phyloP scores from a whole-genome alignment of 371 early-diverging fungal species.

The Mucor ambiguus region DNA sequence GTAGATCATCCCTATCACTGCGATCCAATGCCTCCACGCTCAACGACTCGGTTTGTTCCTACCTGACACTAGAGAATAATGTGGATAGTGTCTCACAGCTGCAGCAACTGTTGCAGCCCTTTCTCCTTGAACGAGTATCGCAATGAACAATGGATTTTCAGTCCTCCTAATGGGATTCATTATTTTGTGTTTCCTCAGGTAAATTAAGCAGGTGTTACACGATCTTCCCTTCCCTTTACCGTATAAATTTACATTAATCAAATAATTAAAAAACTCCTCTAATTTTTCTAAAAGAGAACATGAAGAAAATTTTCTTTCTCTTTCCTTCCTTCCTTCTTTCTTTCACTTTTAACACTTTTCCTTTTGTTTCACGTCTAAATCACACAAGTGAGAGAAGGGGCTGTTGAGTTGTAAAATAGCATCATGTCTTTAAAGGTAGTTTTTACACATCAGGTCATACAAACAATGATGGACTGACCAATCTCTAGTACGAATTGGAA shows the following conservation, averaged over 20 bases:
- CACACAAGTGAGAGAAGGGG: not conserved
- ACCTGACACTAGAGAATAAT: constrained; percentile 14
- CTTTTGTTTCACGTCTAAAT: not conserved
- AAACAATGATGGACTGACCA: not conserved
- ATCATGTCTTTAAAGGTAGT: constrained; percentile 23
- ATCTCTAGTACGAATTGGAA: constrained; percentile 45
- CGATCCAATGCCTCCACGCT: constrained; percentile 18
- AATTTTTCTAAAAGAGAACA: constrained; percentile 2
- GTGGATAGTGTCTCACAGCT: not conserved
- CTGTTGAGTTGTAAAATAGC: not conserved
- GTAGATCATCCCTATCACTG: not conserved
- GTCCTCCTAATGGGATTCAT: not conserved
- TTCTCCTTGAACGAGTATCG: not conserved
- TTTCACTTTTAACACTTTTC: not conserved
- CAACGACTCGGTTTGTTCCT: constrained; percentile 18
- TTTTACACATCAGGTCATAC: not conserved
- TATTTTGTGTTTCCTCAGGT: not conserved
- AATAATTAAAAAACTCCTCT: constrained; percentile 6
- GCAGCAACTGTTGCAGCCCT: not conserved
- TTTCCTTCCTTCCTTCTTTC: not conserved
- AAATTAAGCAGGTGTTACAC: not conserved
- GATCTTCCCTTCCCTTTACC: not conserved
- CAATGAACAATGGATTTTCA: not conserved
- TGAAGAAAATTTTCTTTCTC: constrained; percentile 1
- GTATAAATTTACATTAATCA: constrained; percentile 10